Base-by-base conservation (phyloP, 2,329 filamentous ascomycete genomes). In the Ophiosphaerella korrae region DNA sequence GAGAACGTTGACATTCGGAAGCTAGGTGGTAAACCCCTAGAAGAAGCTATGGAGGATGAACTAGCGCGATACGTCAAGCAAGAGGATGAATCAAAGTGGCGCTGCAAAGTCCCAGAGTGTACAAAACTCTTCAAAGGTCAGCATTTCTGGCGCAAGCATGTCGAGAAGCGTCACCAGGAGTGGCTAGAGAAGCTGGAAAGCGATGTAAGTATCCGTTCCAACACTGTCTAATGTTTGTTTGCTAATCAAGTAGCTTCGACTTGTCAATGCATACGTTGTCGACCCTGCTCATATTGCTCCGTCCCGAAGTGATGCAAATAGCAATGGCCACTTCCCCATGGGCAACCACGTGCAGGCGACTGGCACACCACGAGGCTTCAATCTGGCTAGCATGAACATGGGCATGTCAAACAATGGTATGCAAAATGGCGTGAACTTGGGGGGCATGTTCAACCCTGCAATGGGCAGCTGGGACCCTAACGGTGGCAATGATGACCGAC, bases 91-190 rank as follows among this genome's bases (percentile, higher is more conserved):
- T 88, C 93, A 66, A 97, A 97, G 72, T 99, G 88, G 81, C 86
- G 95, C 53, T 99, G 94, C 82, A 96, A 94, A 74, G 92, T 96
- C 3, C 93, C 93, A 1, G 92, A 97, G 34, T 99, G 94, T 75
- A 88, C 89, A 9, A 99, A 99, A 75, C 80, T 99, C 7, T 99
- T 99, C 82, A 97, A 97, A 74, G 94, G 94, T 51, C 89, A 96
- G 37, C 86, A 93, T 64, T 99, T 99, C 73, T 99, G 95, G 93
- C 88, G 87, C 67, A 99, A 99, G 80, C 94, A 99, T 67, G 88
- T 97, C 13, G 93, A 97, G 76, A 99, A 99, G 78, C 87, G 95
- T 50, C 94, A 99, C 72, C 73, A 84, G 0, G 93, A 97, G 46
- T 99, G 92, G 89, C 82, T 89, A 38, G 88, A 92, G 31, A 83